Evolutionary conservation across 768 basidiomycete species (phyloP).

Genomic region (Sistotremastrum suecicum): DNA sequence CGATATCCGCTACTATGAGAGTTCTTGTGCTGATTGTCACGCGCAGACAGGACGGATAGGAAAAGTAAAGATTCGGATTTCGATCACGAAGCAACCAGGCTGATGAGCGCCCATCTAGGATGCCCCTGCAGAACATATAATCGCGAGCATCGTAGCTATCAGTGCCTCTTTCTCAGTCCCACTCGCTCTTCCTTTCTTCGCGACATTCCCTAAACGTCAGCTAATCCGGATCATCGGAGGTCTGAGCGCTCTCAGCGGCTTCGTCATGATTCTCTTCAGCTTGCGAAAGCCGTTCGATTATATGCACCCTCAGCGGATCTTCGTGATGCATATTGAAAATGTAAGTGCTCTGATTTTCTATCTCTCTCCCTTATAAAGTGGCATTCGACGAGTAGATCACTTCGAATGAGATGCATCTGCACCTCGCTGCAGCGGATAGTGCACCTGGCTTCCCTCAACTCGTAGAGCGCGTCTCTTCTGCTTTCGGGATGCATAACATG

Average conservation of each 20-base stretch:
- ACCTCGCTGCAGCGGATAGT: conserved; percentile 71
- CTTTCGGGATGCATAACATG: not conserved
- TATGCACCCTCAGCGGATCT: conserved; percentile 80
- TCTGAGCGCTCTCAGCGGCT: conserved; percentile 30
- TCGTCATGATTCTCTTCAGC: conserved; percentile 48
- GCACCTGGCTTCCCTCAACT: conserved; percentile 62
- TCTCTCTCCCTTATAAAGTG: not conserved
- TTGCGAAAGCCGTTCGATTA: conserved; percentile 54
- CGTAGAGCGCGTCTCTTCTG: conserved; percentile 40
- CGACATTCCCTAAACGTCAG: conserved; percentile 41
- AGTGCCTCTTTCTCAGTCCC: conserved; percentile 46
- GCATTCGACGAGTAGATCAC: conserved; percentile 37
- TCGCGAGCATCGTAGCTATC: conserved; percentile 59
- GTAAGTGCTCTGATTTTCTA: conserved; percentile 27
- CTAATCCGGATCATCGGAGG: conserved; percentile 29
- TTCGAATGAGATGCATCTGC: conserved; percentile 55
- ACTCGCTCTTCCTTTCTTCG: conserved; percentile 53
- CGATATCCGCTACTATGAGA: not conserved
- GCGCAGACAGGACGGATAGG: conserved; percentile 70
- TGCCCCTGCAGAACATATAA: conserved; percentile 79
- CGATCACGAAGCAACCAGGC: not conserved
- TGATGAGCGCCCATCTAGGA: conserved; percentile 20
- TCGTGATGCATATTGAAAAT: conserved; percentile 75
- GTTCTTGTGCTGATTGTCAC: not conserved
- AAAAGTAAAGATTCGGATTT: conserved; percentile 16